Evolutionary conservation across 2,329 filamentous ascomycete genomes (phyloP), one percentile per base, ranked within the genome.

Genomic region (Didymella glomerata): DNA sequence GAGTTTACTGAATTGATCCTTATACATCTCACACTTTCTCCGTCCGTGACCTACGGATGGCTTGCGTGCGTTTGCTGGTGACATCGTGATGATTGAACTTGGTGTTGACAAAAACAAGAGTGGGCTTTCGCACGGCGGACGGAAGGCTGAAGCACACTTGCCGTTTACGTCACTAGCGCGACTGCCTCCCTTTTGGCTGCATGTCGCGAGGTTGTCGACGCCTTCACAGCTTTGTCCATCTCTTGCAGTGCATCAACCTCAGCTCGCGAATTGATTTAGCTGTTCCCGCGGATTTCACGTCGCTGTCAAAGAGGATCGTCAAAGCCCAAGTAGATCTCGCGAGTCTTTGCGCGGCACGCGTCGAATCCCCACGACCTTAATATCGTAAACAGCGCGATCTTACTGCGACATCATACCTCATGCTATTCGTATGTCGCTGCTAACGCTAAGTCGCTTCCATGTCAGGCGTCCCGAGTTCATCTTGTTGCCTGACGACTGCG

Each of bases 101-200:
- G 40, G 24, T 27, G 24, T 44, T 27, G 41, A 44, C 24, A n/a
- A 36, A n/a, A n/a, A 11, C 41, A 27, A 44, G 41, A 44, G 6
- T 16, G 30, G 30, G 30, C 30, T 32, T 32, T 32, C 30, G 30
- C 30, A 2, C 30, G 4, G 30, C 9, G 9, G 30, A 8, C 36
- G 36, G 18, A 8, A 40, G 36, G 36, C 36, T 40, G 9, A 40
- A 40, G 11, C 11, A 24, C 20, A 16, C 22, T 28, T 52, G 10
- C 40, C 14, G 41, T 30, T 53, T 40, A 46, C 34, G 50, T 54
- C 42, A 54, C 18, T 20, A 46, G 30, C 22, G 28, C 27, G 18
- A 18, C 14, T 34, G 6, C 34, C 4, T 27, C 22, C 18, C 16
- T 24, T 20, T 50, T 34, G 13, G 38, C 27, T 10, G 48, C 18